Conservation (phyloP, 2,329 filamentous ascomycete species). For the Sporothrix schenckii region DNA sequence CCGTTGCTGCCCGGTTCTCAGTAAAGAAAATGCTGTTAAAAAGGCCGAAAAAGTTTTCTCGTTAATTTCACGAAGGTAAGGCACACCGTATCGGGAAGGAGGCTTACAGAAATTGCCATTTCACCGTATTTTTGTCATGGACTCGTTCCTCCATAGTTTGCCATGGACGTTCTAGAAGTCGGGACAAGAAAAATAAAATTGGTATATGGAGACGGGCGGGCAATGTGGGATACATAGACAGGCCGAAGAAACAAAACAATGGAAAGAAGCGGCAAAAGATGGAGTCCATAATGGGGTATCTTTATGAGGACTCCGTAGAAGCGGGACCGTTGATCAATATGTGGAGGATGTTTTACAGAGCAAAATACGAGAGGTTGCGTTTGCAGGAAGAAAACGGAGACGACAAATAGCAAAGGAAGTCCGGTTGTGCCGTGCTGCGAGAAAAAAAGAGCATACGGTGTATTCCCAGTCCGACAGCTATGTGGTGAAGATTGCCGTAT, state of each 20-base stretch:
- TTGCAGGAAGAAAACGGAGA: background rate
- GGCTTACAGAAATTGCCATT: background rate
- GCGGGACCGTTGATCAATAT: conserved; percentile 5
- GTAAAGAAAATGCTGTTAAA: background rate
- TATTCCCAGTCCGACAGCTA: too few species aligned
- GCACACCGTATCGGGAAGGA: conserved; percentile 19
- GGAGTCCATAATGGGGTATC: background rate
- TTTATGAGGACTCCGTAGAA: background rate
- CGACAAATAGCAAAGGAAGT: background rate
- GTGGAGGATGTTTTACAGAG: background rate
- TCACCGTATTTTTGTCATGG: background rate
- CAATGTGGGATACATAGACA: too few species aligned
- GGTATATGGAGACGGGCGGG: conserved; percentile 2
- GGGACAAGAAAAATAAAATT: background rate
- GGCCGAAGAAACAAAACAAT: background rate
- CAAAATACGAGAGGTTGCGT: background rate
- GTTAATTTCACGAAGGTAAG: background rate
- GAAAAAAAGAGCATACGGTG: background rate
- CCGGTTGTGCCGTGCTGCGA: background rate
- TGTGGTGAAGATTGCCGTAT: conserved; percentile 5
- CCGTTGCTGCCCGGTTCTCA: background rate
- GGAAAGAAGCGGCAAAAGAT: conserved; percentile 24
- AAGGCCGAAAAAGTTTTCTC: background rate
- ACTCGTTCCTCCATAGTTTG: too few species aligned
- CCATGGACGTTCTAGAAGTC: conserved; percentile 14